Evolutionary conservation across 768 basidiomycete genomes (phyloP).

Genomic region (Phlebiopsis flavidoalba): DNA sequence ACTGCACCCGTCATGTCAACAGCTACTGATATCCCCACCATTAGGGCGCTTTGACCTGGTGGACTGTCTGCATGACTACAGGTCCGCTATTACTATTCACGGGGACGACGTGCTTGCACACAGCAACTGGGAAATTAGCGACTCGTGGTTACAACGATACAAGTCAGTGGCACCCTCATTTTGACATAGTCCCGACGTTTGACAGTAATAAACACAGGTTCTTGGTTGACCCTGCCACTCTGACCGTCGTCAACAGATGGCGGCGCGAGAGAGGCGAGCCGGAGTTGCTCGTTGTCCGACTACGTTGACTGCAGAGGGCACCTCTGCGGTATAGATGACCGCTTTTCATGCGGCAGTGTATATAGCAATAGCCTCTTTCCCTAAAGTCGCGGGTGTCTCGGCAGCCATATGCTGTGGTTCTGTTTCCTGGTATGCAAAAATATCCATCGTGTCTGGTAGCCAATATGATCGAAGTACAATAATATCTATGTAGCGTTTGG

Average conservation of each 20-base stretch:
- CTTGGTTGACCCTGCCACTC: conserved; percentile 67
- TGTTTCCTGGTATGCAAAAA: background rate
- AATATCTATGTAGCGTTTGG: background rate
- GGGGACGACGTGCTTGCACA: conserved; percentile 92
- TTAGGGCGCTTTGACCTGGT: conserved; percentile 74
- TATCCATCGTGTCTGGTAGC: background rate
- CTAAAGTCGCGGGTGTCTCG: background rate
- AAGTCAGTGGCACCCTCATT: conserved; percentile 42
- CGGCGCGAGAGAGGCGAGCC: conserved; percentile 75
- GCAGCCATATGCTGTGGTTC: background rate
- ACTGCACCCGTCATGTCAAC: background rate
- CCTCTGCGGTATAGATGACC: background rate
- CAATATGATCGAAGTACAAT: background rate
- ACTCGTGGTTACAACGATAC: conserved; percentile 79
- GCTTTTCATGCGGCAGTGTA: background rate
- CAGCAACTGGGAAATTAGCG: conserved; percentile 84
- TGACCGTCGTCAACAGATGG: conserved; percentile 83
- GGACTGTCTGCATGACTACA: conserved; percentile 74
- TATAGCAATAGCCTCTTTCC: background rate
- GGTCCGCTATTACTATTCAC: conserved; percentile 66
- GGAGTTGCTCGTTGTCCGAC: conserved; percentile 57
- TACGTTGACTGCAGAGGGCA: conserved; percentile 29
- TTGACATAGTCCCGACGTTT: background rate
- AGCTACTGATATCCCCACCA: background rate
- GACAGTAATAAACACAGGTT: conserved; percentile 42